Conservation (phyloP, 1,284 basidiomycete species). For the Mixia osmundae region DNA sequence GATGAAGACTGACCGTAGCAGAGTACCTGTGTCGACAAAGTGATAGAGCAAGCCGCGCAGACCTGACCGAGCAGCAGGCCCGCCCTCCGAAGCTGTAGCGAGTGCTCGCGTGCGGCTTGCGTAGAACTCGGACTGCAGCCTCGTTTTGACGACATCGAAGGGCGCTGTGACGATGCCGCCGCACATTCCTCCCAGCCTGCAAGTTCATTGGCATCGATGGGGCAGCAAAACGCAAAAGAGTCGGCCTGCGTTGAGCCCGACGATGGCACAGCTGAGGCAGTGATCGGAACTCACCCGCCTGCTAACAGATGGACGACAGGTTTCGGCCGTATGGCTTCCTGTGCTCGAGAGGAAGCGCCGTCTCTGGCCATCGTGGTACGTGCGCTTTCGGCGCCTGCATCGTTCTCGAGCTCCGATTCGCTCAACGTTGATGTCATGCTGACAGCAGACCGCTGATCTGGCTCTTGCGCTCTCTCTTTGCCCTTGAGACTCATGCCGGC, state of each 20-base stretch:
- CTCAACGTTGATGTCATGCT: no score
- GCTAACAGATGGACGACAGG: slow-evolving; percentile 26
- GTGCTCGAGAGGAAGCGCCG: no score
- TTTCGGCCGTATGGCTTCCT: no score
- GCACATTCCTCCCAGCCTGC: slow-evolving; percentile 83
- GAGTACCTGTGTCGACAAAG: slow-evolving; percentile 81
- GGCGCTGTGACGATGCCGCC: slow-evolving; percentile 91
- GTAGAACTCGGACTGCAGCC: slow-evolving; percentile 62
- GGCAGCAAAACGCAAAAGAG: not conserved
- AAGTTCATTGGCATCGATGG: not conserved
- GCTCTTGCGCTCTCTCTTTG: no score
- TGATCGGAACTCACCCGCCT: slow-evolving; percentile 21
- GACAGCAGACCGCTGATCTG: no score
- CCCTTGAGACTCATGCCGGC: no score
- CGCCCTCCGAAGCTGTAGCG: slow-evolving; percentile 4
- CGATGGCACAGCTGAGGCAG: not conserved
- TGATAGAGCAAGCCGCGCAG: slow-evolving; percentile 47
- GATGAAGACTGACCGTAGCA: slow-evolving; percentile 41
- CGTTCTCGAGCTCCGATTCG: no score
- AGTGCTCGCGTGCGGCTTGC: slow-evolving; percentile 2
- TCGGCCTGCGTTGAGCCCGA: not conserved
- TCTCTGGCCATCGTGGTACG: no score
- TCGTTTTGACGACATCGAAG: slow-evolving; percentile 94
- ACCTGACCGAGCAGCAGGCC: slow-evolving; percentile 24
- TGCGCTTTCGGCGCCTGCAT: no score